Evolutionary conservation across 2,329 filamentous ascomycete species (phyloP), one percentile per base, ranked within the genome.

Genomic region (Emmonsiellopsis sp.): DNA sequence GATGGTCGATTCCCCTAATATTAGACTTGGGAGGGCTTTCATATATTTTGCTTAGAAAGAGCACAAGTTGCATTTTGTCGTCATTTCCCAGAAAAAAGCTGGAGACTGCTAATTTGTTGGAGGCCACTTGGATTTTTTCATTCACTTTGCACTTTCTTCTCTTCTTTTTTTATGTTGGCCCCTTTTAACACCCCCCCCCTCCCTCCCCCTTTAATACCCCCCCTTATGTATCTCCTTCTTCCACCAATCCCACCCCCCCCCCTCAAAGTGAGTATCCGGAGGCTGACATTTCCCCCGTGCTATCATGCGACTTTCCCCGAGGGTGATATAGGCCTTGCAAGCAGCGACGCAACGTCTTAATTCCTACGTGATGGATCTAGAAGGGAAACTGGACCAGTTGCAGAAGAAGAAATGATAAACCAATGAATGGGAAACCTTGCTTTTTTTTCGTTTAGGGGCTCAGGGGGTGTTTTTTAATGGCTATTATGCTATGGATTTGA

Each of bases 291-390:
- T 52, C 15, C 7, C 37, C 43, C 42, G 16, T 7, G 20, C 32
- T 13, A 47, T 32, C 44, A 3, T 49, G 46, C 34, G 50, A 54
- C 42, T 56, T 35, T 45, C 15, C 44, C 48, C 44, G 46, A 15
- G 42, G 44, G 55, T 61, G 51, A 43, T 38, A 47, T 56, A 95
- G 91, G 85, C 88, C 60, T 80, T 97, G 48, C 91, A 96, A 80
- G 80, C 84, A 49, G 89, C 90, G 48, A 91, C 95, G 54, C 86
- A 91, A 71, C 83, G 87, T 67, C 82, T 96, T 70, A 89, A 89
- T 73, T 82, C 81, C 58, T 94, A 96, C 69, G 84, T 95, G 59
- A 82, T 84, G 67, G 81, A 81, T 50, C 75, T 97, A 59, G 92
- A 97, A 75, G 81, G 87, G 64, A 90, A 86, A 75, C 79, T 91